Conservation (phyloP, 2,329 filamentous ascomycete genomes). For the Hymenoscyphus occultus region DNA sequence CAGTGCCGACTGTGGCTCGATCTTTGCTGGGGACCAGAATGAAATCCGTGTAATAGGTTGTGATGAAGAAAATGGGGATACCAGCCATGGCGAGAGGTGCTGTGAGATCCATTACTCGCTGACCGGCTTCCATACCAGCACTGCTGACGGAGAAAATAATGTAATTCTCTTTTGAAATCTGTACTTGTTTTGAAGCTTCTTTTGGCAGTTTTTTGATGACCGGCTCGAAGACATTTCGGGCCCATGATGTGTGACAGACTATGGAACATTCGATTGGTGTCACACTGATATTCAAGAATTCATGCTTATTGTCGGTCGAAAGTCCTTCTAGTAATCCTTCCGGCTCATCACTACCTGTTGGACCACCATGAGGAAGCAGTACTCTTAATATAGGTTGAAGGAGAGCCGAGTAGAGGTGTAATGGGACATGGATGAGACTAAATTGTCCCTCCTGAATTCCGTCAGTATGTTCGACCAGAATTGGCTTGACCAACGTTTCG, state of each 20-base stretch:
- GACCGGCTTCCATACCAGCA: constrained; percentile 85
- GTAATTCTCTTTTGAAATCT: constrained; percentile 79
- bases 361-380: constrained; percentile 63
- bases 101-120: constrained; percentile 86
- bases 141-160: constrained; percentile 87
- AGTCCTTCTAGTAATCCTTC: constrained; percentile 45
- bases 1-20: constrained; percentile 69
- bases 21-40: constrained; percentile 82
- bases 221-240: constrained; percentile 71
- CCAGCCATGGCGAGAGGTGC: constrained; percentile 86
- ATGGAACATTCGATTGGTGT: constrained; percentile 91
- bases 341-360: constrained; percentile 34
- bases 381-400: constrained; percentile 85
- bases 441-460: constrained; percentile 73
- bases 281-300: constrained; percentile 89
- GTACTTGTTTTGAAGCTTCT: constrained; percentile 53
- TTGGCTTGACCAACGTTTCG: constrained; percentile 22
- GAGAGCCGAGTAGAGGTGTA: constrained; percentile 73
- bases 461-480: constrained; percentile 27
- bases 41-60: constrained; percentile 96
- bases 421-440: constrained; percentile 85
- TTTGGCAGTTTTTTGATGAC: constrained; percentile 61
- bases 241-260: constrained; percentile 76
- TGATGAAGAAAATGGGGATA: constrained; percentile 98
- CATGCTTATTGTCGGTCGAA: constrained; percentile 57